Base-by-base conservation (phyloP, 2,329 filamentous ascomycete genomes). In the Cladosporium sp. region DNA sequence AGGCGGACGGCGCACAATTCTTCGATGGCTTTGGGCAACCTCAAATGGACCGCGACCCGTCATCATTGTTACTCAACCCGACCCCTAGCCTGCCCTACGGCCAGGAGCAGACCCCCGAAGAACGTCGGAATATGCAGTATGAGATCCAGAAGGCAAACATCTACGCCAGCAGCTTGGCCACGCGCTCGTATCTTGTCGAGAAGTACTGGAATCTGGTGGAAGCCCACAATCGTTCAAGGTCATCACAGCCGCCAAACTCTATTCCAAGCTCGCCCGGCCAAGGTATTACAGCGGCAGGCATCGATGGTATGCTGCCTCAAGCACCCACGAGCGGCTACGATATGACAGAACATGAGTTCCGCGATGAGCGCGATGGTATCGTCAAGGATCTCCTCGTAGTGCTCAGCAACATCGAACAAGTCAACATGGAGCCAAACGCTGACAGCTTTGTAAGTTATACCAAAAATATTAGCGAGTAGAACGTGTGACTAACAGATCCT, bases 71-170 rank as follows among this genome's bases (percentile, higher is more conserved):
- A 57, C 58, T 36, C 53, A 61, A 49, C 33, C 42, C 49, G 18
- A 45, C 25, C 13, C 22, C 41, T 13, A 36, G 25, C 9, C 16
- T 45, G 12, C 36, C 42, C 0, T 42, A 39, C 18, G 39, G 41
- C 15, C 49, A 45, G 25, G 60, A 63, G 20, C 64, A 68, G 33
- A 54, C 60, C 11, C 60, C 64, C 1, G 70, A 72, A 52, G 62
- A 70, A 33, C 68, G 72, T 5, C 67, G 70, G 32, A 60, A 62
- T 25, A 71, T 90, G 4, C 88, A 93, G 63, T 89, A 84, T 57
- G 90, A 95, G 68, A 93, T 95, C 25, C 89, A 95, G 65, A 95
- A 94, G 65, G 87, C 88, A 6, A 95, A 95, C 65, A 87, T 95
- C 33, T 89, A 92, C 62, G 82, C 84, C 2, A 92, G 85, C 5